phyloP scores from a whole-genome alignment of 805 yeast species.

The Yamadazyma sp. region DNA sequence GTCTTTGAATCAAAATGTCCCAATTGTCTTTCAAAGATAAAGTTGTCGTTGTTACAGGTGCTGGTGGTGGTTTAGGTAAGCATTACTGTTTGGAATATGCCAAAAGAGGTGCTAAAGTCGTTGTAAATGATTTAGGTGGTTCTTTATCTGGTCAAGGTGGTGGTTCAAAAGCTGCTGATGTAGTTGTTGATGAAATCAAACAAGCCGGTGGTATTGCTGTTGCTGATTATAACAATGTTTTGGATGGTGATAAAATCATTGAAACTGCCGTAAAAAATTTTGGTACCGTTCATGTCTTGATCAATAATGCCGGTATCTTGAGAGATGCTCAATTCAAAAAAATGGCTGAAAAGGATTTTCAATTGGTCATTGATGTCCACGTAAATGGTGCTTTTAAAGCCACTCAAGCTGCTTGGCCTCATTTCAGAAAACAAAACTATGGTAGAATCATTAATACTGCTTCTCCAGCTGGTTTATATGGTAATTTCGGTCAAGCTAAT shows the following conservation, averaged over 20 bases:
- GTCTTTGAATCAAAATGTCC: conserved; percentile 19
- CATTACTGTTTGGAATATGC: conserved; percentile 87
- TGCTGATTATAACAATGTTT: conserved; percentile 90
- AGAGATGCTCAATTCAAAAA: conserved; percentile 85
- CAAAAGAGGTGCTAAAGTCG: conserved; percentile 88
- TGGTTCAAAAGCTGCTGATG: conserved; percentile 74
- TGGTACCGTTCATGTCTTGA: conserved; percentile 83
- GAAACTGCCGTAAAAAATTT: conserved; percentile 81
- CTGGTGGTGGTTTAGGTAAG: conserved; percentile 96
- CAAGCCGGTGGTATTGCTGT: conserved; percentile 81
- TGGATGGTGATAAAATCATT: conserved; percentile 79
- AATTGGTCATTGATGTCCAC: conserved; percentile 80
- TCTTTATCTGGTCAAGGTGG: conserved; percentile 71
- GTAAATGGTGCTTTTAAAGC: conserved; percentile 84
- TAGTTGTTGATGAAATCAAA: conserved; percentile 81
- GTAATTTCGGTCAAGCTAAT: conserved; percentile 95
- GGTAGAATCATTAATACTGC: conserved; percentile 94
- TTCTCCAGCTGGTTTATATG: conserved; percentile 95
- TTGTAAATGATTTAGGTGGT: conserved; percentile 93
- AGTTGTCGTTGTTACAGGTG: conserved; percentile 93
- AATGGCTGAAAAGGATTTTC: conserved; percentile 78
- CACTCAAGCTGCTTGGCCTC: conserved; percentile 89
- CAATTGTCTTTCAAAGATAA: conserved; percentile 62
- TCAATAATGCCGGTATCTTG: conserved; percentile 94
- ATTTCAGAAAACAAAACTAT: conserved; percentile 75